These are phyloP conservation scores for Aspergillus vadensis DNA, from an alignment of 2,329 filamentous ascomycete species.

Conservation along the genomic window DNA sequence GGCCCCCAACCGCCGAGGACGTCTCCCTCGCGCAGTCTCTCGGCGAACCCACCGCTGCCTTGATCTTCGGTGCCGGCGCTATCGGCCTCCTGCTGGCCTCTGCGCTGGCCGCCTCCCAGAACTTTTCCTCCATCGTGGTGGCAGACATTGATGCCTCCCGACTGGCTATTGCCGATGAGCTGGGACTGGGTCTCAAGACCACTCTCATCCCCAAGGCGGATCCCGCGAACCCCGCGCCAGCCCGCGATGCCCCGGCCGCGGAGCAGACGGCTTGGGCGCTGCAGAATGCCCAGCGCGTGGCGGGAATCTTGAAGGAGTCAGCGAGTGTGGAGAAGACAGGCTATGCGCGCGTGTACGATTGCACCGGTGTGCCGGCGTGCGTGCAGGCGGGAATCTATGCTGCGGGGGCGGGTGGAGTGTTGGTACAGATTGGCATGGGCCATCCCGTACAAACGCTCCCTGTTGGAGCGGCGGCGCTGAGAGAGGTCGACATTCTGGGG, in stretches of 20 bases:
- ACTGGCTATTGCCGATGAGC: constrained; percentile 55
- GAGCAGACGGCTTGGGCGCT: constrained; percentile 38
- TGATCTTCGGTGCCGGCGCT: constrained; percentile 64
- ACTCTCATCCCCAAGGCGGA: constrained; percentile 39
- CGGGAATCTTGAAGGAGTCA: constrained; percentile 32
- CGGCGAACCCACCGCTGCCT: constrained; percentile 48
- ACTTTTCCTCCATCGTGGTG: constrained; percentile 58
- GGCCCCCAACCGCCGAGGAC: constrained; percentile 44
- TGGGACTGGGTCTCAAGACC: constrained; percentile 41
- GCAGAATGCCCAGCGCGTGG: constrained; percentile 40
- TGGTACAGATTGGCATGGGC: constrained; percentile 61
- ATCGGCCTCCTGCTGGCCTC: constrained; percentile 62
- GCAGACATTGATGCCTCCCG: constrained; percentile 62
- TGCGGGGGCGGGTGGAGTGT: constrained; percentile 51
- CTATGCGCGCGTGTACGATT: constrained; percentile 50
- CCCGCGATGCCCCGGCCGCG: constrained; percentile 33
- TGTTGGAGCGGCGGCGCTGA: constrained; percentile 56
- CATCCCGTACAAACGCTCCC: constrained; percentile 57
- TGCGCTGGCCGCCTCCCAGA: constrained; percentile 57
- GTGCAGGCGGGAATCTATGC: constrained; percentile 51
- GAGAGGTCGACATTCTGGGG: constrained; percentile 60
- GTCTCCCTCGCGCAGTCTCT: constrained; percentile 44
- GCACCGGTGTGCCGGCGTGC: constrained; percentile 49
- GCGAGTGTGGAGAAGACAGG: constrained; percentile 31
- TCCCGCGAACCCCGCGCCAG: constrained; percentile 32